Evolutionary conservation across 208 protist species (phyloP).

Genomic region (Leishmania braziliensis): DNA sequence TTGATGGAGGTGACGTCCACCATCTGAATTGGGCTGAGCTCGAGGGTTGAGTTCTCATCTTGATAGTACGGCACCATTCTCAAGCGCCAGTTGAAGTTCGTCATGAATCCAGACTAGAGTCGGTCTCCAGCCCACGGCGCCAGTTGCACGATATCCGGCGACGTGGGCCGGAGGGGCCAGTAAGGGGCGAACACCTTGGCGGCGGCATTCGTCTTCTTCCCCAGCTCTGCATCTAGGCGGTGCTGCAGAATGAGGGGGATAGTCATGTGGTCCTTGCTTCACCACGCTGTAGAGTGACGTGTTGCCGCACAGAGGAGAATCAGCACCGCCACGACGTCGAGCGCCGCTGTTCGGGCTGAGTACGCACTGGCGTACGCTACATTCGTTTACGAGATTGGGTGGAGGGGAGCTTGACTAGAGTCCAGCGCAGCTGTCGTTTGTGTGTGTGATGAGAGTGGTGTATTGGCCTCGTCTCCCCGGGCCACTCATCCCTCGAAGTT

Average conservation of each 20-base stretch:
- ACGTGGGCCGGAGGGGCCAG: constrained; percentile 38
- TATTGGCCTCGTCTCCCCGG: not conserved
- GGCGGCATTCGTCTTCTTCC: constrained; percentile 15
- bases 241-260: constrained; percentile 51
- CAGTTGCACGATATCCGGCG: constrained; percentile 41
- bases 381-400: not conserved
- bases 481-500: not conserved
- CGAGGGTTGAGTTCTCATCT: constrained; percentile 13
- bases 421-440: not conserved
- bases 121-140: constrained; percentile 56
- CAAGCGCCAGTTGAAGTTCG: constrained; percentile 52
- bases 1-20: constrained; percentile 46
- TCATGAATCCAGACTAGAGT: constrained; percentile 22
- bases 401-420: not conserved
- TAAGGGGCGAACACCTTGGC: constrained; percentile 10
- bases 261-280: constrained; percentile 53
- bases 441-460: not conserved
- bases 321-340: not conserved
- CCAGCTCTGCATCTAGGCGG: constrained; percentile 20
- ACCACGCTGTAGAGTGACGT: constrained; percentile 31
- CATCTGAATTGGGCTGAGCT: constrained; percentile 14
- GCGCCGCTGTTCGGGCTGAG: not conserved
- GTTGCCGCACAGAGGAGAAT: not conserved
- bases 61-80: constrained; percentile 45
- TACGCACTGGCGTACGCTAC: not conserved